phyloP scores from a whole-genome alignment of 345 rosid species.

The Bruguiera gymnorhiza region DNA sequence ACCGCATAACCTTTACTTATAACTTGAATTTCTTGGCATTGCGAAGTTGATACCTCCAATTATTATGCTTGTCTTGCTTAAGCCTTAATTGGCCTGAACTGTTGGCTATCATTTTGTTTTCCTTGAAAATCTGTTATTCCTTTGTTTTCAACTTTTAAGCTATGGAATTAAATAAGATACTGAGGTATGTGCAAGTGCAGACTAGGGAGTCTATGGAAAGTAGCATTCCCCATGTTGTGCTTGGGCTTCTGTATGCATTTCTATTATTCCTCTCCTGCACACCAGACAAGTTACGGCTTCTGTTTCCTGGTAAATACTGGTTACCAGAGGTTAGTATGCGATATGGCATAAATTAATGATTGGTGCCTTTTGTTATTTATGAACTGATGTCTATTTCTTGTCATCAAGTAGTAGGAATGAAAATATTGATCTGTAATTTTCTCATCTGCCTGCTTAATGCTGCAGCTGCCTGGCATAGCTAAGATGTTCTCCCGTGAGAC shows the following conservation, averaged over 20 bases:
- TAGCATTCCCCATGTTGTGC: conserved; percentile 54
- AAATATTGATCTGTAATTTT: too few species aligned
- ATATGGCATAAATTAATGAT: not conserved
- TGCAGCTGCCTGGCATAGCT: conserved; percentile 67
- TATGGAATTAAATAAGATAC: not conserved
- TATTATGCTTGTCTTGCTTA: not conserved
- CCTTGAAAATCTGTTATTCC: not conserved
- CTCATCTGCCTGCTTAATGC: not conserved
- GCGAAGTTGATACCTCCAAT: not conserved
- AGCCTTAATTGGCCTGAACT: not conserved
- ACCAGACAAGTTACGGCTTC: conserved; percentile 56
- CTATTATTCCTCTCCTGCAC: conserved; percentile 81
- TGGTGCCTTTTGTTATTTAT: too few species aligned
- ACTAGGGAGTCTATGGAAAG: conserved; percentile 74
- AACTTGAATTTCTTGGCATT: not conserved
- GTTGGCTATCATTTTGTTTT: not conserved
- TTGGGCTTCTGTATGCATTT: conserved; percentile 67
- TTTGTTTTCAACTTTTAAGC: not conserved
- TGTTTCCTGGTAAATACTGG: conserved; percentile 72
- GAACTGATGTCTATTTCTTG: too few species aligned
- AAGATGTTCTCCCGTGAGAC: conserved; percentile 85
- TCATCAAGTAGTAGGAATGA: too few species aligned
- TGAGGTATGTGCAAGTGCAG: conserved; percentile 34
- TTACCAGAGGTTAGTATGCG: conserved; percentile 64
- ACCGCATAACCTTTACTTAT: not conserved